Conservation (phyloP, 768 basidiomycete genomes). For the Podaxis sp. region DNA sequence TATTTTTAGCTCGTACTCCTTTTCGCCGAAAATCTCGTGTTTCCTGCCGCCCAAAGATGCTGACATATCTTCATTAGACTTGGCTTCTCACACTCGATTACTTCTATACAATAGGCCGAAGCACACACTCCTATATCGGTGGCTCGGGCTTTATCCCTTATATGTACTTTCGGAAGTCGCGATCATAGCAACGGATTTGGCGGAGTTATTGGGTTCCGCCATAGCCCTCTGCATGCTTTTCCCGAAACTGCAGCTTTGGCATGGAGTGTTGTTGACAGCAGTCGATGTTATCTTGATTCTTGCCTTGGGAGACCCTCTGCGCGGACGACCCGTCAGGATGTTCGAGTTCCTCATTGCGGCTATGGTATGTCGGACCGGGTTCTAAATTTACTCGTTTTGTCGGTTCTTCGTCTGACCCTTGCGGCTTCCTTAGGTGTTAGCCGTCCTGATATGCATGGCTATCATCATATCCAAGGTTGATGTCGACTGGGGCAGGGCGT, state of each 20-base stretch:
- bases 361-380: slow-evolving; percentile 42
- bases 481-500: slow-evolving; percentile 71
- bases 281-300: slow-evolving; percentile 71
- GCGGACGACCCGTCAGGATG: slow-evolving; percentile 59
- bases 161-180: slow-evolving; percentile 66
- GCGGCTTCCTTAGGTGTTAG: slow-evolving; percentile 44
- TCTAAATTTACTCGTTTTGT: background rate
- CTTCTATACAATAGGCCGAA: slow-evolving; percentile 64
- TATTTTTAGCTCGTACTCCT: background rate
- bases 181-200: slow-evolving; percentile 76
- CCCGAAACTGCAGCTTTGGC: slow-evolving; percentile 66
- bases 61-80: slow-evolving; percentile 30
- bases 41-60: background rate
- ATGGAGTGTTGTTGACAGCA: slow-evolving; percentile 65
- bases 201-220: slow-evolving; percentile 79
- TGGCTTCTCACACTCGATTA: slow-evolving; percentile 59
- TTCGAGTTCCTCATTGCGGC: slow-evolving; percentile 66
- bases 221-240: slow-evolving; percentile 79
- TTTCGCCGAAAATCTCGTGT: background rate
- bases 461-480: slow-evolving; percentile 71
- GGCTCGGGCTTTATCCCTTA: slow-evolving; percentile 62
- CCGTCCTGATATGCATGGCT: slow-evolving; percentile 76
- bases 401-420: background rate
- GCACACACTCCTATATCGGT: slow-evolving; percentile 54
- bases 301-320: slow-evolving; percentile 66